Percentiles rank a stretch among this genome's conserved stretches.
phyloP scores from a whole-genome alignment of 331 rosid species.

The Rhamnella rubrinervis region DNA sequence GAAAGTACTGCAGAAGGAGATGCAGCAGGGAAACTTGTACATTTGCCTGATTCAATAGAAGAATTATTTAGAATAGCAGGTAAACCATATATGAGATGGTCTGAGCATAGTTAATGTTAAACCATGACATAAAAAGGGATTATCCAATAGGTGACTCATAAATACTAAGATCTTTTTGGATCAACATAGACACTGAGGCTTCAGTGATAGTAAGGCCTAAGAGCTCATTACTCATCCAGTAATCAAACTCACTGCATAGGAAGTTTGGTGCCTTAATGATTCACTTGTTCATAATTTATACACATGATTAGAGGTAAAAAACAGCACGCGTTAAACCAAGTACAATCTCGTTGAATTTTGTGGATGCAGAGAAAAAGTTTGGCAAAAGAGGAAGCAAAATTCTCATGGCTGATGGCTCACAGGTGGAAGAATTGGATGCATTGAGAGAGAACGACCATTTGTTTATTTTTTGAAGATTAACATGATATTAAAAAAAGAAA shows the following conservation, averaged over 20 bases:
- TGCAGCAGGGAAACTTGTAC: slow-evolving; percentile 51
- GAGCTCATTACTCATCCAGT: neutral
- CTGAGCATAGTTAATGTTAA: neutral
- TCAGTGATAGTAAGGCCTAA: neutral
- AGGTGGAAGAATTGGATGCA: slow-evolving; percentile 61
- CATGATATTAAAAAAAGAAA: slow-evolving; percentile 1
- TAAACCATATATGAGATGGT: slow-evolving; percentile 32
- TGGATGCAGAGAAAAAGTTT: slow-evolving; percentile 64
- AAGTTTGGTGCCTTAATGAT: too few relatives aligned
- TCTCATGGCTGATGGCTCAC: slow-evolving; percentile 71
- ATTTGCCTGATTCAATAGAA: slow-evolving; percentile 68
- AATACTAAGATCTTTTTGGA: too few relatives aligned
- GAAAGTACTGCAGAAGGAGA: slow-evolving; percentile 44
- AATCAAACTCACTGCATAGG: neutral
- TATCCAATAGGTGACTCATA: too few relatives aligned
- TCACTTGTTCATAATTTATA: too few relatives aligned
- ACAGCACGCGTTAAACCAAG: neutral
- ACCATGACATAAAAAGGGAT: too few relatives aligned
- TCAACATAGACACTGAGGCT: too few relatives aligned
- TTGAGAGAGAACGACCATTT: slow-evolving; percentile 72
- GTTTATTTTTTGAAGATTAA: slow-evolving; percentile 48
- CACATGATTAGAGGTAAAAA: neutral
- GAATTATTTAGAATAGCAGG: slow-evolving; percentile 71
- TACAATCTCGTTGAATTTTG: slow-evolving; percentile 17
- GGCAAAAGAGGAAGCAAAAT: slow-evolving; percentile 65